A percentile compares a stretch with the other conserved stretches of the same genome.
These are phyloP conservation scores for Spatholobus suberectus DNA, from an alignment of 306 rosid genomes.

Conservation along the genomic window DNA sequence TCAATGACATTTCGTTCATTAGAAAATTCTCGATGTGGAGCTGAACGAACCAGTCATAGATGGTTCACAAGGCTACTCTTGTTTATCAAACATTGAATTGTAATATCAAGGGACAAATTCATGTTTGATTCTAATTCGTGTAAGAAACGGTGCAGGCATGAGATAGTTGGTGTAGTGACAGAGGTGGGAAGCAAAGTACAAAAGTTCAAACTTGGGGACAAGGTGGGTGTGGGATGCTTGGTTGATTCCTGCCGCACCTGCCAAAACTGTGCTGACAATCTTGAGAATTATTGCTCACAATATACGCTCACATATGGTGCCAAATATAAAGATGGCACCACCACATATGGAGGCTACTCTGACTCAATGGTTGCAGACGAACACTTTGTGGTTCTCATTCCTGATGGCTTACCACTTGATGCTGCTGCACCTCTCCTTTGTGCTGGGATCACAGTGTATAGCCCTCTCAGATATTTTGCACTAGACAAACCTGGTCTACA, in stretches of 20 bases:
- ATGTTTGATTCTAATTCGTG: not conserved
- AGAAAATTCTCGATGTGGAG: no score
- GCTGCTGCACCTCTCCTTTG: conserved; percentile 67
- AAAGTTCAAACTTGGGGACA: conserved; percentile 58
- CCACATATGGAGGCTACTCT: conserved; percentile 61
- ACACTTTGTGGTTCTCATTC: conserved; percentile 49
- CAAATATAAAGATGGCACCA: conserved; percentile 49
- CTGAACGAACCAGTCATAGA: no score
- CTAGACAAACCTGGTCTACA: conserved; percentile 56
- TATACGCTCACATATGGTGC: conserved; percentile 27
- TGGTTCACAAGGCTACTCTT: no score
- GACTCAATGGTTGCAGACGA: conserved; percentile 55
- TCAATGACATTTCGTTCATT: no score
- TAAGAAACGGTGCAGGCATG: conserved; percentile 45
- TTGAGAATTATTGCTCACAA: conserved; percentile 57
- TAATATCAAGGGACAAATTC: not conserved
- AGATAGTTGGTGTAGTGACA: conserved; percentile 56
- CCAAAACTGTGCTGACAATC: conserved; percentile 43
- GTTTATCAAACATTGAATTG: not conserved
- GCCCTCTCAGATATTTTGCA: conserved; percentile 55
- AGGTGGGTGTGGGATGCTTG: conserved; percentile 59
- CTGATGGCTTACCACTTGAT: conserved; percentile 54
- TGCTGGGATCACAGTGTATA: conserved; percentile 68
- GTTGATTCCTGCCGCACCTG: conserved; percentile 59
- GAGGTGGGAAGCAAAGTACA: conserved; percentile 62